phyloP scores from a whole-genome alignment of 768 basidiomycete species.

The Trametes punicea region DNA sequence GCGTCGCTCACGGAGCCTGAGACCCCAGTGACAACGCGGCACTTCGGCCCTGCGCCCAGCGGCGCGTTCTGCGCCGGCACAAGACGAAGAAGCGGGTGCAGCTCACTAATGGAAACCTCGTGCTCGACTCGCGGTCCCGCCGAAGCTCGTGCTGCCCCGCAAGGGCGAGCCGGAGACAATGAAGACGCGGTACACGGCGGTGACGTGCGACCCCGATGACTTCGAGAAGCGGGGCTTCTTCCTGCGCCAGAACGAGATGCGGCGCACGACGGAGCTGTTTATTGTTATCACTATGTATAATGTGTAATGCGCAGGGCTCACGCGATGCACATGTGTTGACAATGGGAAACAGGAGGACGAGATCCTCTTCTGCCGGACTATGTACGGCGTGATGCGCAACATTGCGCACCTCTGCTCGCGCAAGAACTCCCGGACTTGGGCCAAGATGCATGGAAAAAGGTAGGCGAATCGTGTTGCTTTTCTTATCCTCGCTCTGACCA shows the following conservation, averaged over 20 bases:
- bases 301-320: too few relatives aligned
- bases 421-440: slow-evolving; percentile 93
- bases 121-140: slow-evolving; percentile 82
- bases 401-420: slow-evolving; percentile 79
- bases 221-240: slow-evolving; percentile 83
- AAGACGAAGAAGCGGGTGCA: slow-evolving; percentile 76
- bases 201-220: slow-evolving; percentile 92
- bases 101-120: slow-evolving; percentile 84
- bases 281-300: too few relatives aligned
- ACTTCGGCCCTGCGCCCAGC: slow-evolving; percentile 85
- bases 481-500: too few relatives aligned
- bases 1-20: slow-evolving; percentile 15
- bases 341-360: slow-evolving; percentile 76
- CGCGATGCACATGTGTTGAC: too few relatives aligned
- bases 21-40: slow-evolving; percentile 60
- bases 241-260: too few relatives aligned
- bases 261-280: too few relatives aligned
- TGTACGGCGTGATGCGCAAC: slow-evolving; percentile 93
- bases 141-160: slow-evolving; percentile 74
- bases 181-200: slow-evolving; percentile 77
- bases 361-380: slow-evolving; percentile 83
- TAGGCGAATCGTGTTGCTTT: too few relatives aligned
- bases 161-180: slow-evolving; percentile 69
- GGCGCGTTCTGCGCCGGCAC: slow-evolving; percentile 76
- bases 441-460: slow-evolving; percentile 95